Conservation (phyloP, 257 asterid genomes). For the Cynanchum wilfordii region DNA sequence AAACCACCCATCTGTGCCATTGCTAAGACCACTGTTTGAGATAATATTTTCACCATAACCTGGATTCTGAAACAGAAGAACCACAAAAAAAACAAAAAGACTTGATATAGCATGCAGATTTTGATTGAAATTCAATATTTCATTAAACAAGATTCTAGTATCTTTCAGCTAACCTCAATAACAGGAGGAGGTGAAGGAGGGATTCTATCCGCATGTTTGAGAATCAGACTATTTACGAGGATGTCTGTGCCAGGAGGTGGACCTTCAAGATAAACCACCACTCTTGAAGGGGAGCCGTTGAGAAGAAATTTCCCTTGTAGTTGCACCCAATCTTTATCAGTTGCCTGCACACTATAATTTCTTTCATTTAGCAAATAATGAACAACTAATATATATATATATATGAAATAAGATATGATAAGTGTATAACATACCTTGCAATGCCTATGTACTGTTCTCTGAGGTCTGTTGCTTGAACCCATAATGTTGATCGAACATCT, state of each 20-base stretch:
- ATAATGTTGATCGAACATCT: conserved; percentile 67
- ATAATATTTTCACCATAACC: conserved; percentile 65
- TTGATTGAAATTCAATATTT: background rate
- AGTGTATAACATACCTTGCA: conserved; percentile 49
- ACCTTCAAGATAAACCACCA: conserved; percentile 73
- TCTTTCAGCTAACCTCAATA: conserved; percentile 48
- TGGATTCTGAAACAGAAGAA: conserved; percentile 43
- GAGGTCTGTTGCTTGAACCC: conserved; percentile 60
- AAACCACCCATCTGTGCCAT: conserved; percentile 72
- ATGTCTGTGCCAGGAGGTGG: conserved; percentile 85
- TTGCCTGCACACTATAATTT: conserved; percentile 63
- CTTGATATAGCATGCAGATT: background rate
- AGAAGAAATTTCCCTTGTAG: conserved; percentile 84
- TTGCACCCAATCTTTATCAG: conserved; percentile 79
- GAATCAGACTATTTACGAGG: conserved; percentile 54
- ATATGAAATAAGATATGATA: background rate
- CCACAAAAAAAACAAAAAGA: background rate
- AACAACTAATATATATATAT: background rate
- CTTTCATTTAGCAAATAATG: conserved; percentile 5
- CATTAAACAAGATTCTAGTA: background rate
- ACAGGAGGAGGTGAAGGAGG: conserved; percentile 71
- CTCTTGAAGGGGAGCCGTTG: conserved; percentile 57
- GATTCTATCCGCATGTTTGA: conserved; percentile 72
- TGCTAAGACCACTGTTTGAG: conserved; percentile 52
- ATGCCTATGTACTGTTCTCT: conserved; percentile 79